Base-by-base conservation (phyloP, 169 alveolate genomes). In the Ichthyophthirius multifiliis region DNA sequence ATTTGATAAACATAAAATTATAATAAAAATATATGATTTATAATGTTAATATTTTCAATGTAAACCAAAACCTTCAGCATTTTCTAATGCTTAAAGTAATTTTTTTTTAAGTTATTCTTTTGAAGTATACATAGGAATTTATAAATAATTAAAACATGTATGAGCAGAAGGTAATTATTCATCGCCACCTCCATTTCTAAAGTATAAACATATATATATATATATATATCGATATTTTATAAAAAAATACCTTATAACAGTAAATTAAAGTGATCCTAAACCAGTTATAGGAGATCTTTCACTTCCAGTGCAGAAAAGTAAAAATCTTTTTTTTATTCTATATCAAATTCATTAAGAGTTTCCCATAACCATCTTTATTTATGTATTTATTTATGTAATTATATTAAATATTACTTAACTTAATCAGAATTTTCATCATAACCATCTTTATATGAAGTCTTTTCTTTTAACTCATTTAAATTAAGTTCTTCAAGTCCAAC, bases 131-230 rank as follows among this genome's bases (percentile, higher is more conserved):
- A 92, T 97, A 6, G 98, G 98, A n/a, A 96, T 77, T 64, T 96
- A 84, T 73, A 97, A 76, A 74, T 88, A 93, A 76, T 97, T 97
- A 83, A 97, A 97, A 78, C 99, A 97, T 48, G 99, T 97, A 88
- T 95, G 98, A 2, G 98, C 96, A 10, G 97, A 91, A 15, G 98
- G 98, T 20, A 96, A 94, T 65, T 95, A 55, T 43, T 92, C 95
- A 7, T 93, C 77, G 76, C 94, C 98, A n/a, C 88, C 73, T 18
- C 96, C 96, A 31, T 65, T 83, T 18, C 92, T 91, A 32, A 32
- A 41, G 16, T 15, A 1, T 39, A 35, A 30, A 34, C 4, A 9
- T 1, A 32, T 5, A 27, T 18, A 10, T n/a, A 31, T 27, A 45
- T 43, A 30, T 6, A 65, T 84, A 5, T 48, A 41, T 76, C 67